phyloP scores from a whole-genome alignment of 345 rosid genomes.

The Rhodomyrtus tomentosa region DNA sequence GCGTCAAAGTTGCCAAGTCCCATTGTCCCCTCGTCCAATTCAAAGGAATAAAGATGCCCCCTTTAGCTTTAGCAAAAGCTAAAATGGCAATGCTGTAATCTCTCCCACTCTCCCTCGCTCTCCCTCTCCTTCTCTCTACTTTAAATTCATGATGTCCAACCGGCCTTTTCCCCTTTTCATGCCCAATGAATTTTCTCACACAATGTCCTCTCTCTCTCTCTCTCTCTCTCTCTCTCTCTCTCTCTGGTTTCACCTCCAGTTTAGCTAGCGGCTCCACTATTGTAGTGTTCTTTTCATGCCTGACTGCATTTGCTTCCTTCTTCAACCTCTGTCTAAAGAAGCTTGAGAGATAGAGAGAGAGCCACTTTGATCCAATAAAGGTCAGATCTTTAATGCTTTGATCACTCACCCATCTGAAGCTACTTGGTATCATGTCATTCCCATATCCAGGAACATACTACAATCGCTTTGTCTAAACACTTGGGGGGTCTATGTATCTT shows the following conservation, averaged over 20 bases:
- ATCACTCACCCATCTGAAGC: background rate
- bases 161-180: background rate
- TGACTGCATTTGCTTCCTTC: background rate
- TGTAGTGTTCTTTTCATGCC: background rate
- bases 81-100: background rate
- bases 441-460: background rate
- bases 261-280: background rate
- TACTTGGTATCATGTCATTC: background rate
- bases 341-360: background rate
- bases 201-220: background rate
- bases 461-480: background rate
- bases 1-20: background rate
- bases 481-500: background rate
- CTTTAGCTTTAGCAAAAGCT: conserved; percentile 2
- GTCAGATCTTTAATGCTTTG: background rate
- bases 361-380: background rate
- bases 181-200: background rate
- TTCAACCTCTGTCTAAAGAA: background rate
- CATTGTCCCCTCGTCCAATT: background rate
- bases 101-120: background rate
- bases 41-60: background rate
- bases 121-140: background rate
- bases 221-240: too few species aligned
- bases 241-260: background rate
- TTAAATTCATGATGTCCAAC: background rate